A percentile compares a stretch with the other conserved stretches of the same genome.
Evolutionary conservation across 148 eudicot genomes (phyloP).

Genomic region (Dysphania ambrosioides): DNA sequence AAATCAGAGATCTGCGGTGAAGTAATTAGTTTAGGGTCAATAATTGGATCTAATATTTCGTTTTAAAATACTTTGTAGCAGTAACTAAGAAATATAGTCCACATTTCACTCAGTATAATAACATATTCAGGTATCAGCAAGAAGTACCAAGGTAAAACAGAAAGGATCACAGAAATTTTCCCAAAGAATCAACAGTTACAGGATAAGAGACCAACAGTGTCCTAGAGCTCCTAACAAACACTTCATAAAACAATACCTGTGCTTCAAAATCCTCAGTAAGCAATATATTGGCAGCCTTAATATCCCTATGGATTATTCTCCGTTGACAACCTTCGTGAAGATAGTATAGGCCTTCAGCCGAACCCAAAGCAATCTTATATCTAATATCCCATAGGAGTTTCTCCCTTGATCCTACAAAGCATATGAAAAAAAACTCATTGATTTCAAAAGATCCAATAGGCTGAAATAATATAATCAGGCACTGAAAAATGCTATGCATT

Average conservation of each 20-base stretch:
- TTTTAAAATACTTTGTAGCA: not conserved
- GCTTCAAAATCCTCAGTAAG: constrained; percentile 84
- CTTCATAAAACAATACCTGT: constrained; percentile 37
- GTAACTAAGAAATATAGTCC: not conserved
- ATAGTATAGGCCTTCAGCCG: constrained; percentile 76
- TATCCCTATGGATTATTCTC: constrained; percentile 88
- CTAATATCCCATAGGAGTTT: constrained; percentile 61
- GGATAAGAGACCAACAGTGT: not conserved
- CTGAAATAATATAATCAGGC: not conserved
- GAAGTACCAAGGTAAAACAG: not conserved
- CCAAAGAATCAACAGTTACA: not conserved
- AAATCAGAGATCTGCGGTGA: constrained; percentile 81
- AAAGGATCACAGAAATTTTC: not conserved
- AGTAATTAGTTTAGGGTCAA: not conserved
- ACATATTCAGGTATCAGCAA: not conserved
- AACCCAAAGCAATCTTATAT: constrained; percentile 71
- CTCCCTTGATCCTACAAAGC: constrained; percentile 52
- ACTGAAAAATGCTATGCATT: not conserved
- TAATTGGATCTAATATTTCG: not conserved
- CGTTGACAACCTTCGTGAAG: constrained; percentile 96
- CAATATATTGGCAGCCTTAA: constrained; percentile 85
- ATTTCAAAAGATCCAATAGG: not conserved
- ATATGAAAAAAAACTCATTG: constrained; percentile 1
- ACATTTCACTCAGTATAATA: not conserved
- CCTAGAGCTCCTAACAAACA: not conserved